Evolutionary conservation across 2,329 filamentous ascomycete genomes (phyloP), one percentile per base, ranked within the genome.

Genomic region (Chrysoporthe cubensis): DNA sequence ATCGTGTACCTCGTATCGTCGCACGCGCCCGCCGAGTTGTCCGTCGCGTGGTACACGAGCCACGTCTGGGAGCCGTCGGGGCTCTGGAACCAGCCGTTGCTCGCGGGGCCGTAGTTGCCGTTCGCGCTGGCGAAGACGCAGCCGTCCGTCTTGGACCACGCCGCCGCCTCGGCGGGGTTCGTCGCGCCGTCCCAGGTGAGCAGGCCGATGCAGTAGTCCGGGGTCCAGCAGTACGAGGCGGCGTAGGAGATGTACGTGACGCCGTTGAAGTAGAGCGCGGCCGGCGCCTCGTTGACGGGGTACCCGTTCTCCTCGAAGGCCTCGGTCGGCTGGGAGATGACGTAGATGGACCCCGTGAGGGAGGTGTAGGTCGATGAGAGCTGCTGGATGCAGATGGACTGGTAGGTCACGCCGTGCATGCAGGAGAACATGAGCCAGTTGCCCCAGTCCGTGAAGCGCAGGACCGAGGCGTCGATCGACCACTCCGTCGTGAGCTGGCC

Each of bases 81-180:
- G 70, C 84, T 87, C 40, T 75, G 77, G 76, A 89, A 88, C 79
- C 88, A 88, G 2, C 83, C 84, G 71, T 87, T 87, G 69, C 87
- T 85, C 0, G 84, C 85, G 0, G 85, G 84, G 16, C 85, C 85
- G 62, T 84, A 87, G 73, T 87, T 86, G 3, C 85, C 85, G 68
- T 87, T 87, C 1, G 81, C 84, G 57, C 80, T 82, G 26, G 78
- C 81, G 48, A 88, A 81, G 2, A 85, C 78, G 9, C 83, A 85
- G 0, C 84, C 84, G 18, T 75, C 73, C 2, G 77, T 81, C 78
- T 88, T 88, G 3, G 74, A 79, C 86, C 85, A 88, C 13, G 80
- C 83, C 0, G 73, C 73, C 0, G 76, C 71, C 18, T 74, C 71
- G 16, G 80, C 75, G 0, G 86, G 86, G 69, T 87, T 81, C 0